Base-by-base conservation (phyloP, 2,329 filamentous ascomycete species). In the Fusarium scirpi region DNA sequence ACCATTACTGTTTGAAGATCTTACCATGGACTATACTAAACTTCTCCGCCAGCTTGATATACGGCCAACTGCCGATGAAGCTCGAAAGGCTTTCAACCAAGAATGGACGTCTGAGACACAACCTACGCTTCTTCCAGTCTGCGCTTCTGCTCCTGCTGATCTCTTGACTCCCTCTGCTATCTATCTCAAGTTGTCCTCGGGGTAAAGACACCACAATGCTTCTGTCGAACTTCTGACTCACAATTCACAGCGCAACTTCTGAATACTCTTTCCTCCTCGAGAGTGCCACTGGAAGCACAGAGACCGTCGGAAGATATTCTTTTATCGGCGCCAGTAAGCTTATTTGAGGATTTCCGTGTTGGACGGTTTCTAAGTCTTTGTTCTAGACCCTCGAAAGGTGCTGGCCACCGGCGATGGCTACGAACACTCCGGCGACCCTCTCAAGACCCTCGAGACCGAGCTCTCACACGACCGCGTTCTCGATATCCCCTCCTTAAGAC, bases 201-300 rank as follows among this genome's bases (percentile, higher is more conserved):
- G 74, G 74, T 76, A 75, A 67, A 34, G 24, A 34, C 2, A n/a
- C 32, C 20, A 0, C 66, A 30, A 46, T 60, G 38, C 43, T 38
- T 47, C 46, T 30, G 38, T 8, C 25, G 38, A 43, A 44, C n/a
- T 18, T 13, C 25, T 27, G 62, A 76, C 72, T 70, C 59, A 69
- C 56, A 44, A 20, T 55, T 40, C 48, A 15, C 43, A 76, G 75
- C 27, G 74, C 78, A 38, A 76, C 79, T 44, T 92, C 92, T 51
- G 90, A 93, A 73, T 90, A 93, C 76, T 98, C 95, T 6, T 98
- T 98, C 79, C 89, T 99, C 49, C 97, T 97, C 80, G 96, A 99
- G 82, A 97, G 94, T 76, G 96, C 95, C 27, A 94, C 94, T 48
- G 74, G 74, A n/a, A 73, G 67, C 24, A 95, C 94, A 29, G 95